Conservation (phyloP, 371 early-diverging fungal genomes). For the Globomyces sp. region DNA sequence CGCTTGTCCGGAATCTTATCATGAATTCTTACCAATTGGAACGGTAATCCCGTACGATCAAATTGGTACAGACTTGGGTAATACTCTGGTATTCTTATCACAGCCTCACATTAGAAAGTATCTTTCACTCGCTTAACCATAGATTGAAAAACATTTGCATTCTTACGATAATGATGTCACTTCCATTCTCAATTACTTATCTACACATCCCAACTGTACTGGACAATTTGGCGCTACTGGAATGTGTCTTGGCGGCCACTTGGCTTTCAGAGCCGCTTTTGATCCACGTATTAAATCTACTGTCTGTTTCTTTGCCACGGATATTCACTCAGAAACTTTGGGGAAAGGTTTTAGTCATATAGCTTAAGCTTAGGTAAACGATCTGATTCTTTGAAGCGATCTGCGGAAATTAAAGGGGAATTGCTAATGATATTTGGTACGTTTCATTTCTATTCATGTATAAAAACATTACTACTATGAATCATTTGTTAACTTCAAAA, state of each 20-base stretch:
- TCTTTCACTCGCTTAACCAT: no score
- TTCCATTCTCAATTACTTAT: conserved; percentile 43
- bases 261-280: conserved; percentile 41
- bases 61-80: conserved; percentile 44
- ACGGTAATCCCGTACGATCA: conserved; percentile 50
- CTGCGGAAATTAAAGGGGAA: conserved; percentile 51
- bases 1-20: conserved; percentile 55
- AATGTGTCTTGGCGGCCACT: conserved; percentile 59
- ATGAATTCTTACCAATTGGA: conserved; percentile 54
- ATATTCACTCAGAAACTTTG: conserved; percentile 52
- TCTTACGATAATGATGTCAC: conserved; percentile 57
- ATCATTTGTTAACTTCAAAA: no score
- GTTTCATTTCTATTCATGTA: no score
- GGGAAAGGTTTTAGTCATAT: conserved; percentile 15
- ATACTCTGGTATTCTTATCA: conserved; percentile 10
- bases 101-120: no score
- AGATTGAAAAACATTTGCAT: conserved; percentile 44
- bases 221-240: conserved; percentile 49
- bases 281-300: conserved; percentile 49
- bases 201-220: conserved; percentile 46
- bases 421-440: conserved; percentile 49
- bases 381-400: conserved; percentile 42
- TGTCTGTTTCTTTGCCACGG: conserved; percentile 58
- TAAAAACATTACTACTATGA: no score
- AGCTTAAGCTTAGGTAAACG: conserved; percentile 28